Evolutionary conservation across 2,329 filamentous ascomycete genomes (phyloP), one percentile per base, ranked within the genome.

Genomic region (Calycina marina): DNA sequence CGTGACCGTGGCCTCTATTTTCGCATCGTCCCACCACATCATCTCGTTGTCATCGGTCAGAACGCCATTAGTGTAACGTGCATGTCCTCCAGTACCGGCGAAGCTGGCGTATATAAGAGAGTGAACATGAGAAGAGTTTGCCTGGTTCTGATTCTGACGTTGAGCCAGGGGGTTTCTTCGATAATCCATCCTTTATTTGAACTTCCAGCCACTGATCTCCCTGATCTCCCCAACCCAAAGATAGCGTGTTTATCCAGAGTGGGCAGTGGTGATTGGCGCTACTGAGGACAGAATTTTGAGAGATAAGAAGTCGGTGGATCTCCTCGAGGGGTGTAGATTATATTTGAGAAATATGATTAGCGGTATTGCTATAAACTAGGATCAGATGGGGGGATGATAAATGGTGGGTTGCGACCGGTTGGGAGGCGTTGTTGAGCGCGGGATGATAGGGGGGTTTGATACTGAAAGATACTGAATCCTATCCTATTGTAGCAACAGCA

Each of bases 1-100:
- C 35, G 74, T 82, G 45, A 84, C 74, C 37, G 74, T 78, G 34
- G 66, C 61, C 47, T 79, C 69, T 49, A 85, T 82, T 39, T 65
- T 67, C 42, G 73, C 67, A 36, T 72, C 62, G 50, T 79, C 76
- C 77, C 77, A 85, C 77, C 77, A 83, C 53, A 72, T 59, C 30
- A 39, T 48, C 20, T n/a, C n/a, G 24, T 40, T 35, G 6, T 38
- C 36, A 29, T 50, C 48, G 22, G 39, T 38, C 14, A 46, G 31
- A 39, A 42, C 39, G 37, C 42, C 48, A 50, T 49, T 43, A n/a
- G 40, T 25, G 30, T 36, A 42, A n/a, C 37, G 40, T 10, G 14
- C 18, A 22, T 28, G 25, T 6, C 36, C 30, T 26, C 39, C 42
- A 24, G 39, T 34, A 14, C 45, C 46, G 25, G 47, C 46, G 34